A percentile compares a stretch with the other conserved stretches of the same genome.
Conservation (phyloP, 2,329 filamentous ascomycete genomes). For the Penicillium sp. region DNA sequence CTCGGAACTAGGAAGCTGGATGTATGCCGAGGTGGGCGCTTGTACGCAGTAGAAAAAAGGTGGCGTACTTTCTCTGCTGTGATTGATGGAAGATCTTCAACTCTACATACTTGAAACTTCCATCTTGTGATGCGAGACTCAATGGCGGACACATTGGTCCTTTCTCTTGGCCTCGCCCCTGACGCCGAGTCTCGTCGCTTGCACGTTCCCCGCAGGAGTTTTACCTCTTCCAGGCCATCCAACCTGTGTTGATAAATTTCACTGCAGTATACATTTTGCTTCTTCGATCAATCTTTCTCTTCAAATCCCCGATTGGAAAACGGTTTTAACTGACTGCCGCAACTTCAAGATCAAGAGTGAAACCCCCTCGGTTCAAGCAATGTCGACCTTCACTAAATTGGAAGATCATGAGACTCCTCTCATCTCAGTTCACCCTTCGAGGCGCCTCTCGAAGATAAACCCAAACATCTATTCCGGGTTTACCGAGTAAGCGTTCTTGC, state of each 20-base stretch:
- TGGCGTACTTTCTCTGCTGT: slow-evolving; percentile 4
- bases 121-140: neutral
- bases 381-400: slow-evolving; percentile 72
- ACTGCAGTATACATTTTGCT: neutral
- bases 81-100: slow-evolving; percentile 23
- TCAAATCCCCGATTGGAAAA: too few relatives aligned
- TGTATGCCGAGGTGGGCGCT: neutral
- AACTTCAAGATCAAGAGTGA: neutral
- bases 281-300: neutral
- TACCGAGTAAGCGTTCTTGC: slow-evolving; percentile 60
- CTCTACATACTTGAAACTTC: too few relatives aligned
- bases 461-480: slow-evolving; percentile 81
- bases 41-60: neutral
- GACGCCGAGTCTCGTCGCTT: neutral
- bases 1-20: neutral
- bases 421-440: slow-evolving; percentile 62
- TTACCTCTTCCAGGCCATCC: slow-evolving; percentile 26
- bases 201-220: slow-evolving; percentile 31
- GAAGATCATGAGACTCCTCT: slow-evolving; percentile 57
- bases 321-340: too few relatives aligned
- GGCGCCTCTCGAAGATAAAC: slow-evolving; percentile 69
- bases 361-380: slow-evolving; percentile 33
- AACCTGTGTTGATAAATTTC: neutral
- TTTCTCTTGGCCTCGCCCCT: neutral
- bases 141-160: neutral